Evolutionary conservation across 805 yeast species (phyloP).

Genomic region (Brettanomyces anomalus): DNA sequence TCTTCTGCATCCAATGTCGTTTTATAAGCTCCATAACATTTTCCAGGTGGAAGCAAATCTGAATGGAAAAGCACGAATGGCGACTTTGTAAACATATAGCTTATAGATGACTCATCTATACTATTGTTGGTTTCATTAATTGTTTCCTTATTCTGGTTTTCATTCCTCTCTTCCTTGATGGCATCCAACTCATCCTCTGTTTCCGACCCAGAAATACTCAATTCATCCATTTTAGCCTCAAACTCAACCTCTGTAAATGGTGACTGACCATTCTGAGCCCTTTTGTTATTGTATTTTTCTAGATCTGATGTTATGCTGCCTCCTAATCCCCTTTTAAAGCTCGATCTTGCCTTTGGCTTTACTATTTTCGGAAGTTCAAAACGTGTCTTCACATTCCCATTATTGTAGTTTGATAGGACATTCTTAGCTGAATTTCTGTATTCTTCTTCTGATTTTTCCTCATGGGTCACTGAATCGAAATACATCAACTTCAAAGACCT

Average conservation of each 20-base stretch:
- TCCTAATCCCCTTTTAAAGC: not conserved
- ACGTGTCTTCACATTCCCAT: not conserved
- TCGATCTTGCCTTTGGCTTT: conserved; percentile 9
- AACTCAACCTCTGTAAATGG: conserved; percentile 50
- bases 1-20: conserved; percentile 39
- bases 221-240: conserved; percentile 41
- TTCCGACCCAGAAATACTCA: conserved; percentile 51
- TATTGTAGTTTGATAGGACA: not conserved
- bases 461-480: conserved; percentile 43
- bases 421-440: conserved; percentile 8
- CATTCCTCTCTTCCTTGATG: conserved; percentile 22
- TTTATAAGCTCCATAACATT: conserved; percentile 63
- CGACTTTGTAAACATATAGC: conserved; percentile 59
- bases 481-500: conserved; percentile 41
- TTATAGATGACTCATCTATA: conserved; percentile 27
- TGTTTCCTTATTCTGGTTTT: conserved; percentile 3
- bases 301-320: conserved; percentile 8
- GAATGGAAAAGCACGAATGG: conserved; percentile 56
- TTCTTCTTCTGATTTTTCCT: conserved; percentile 17
- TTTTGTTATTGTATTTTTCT: conserved; percentile 40
- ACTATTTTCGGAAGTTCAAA: conserved; percentile 1
- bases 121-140: conserved; percentile 9
- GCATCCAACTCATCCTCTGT: conserved; percentile 2
- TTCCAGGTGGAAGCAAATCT: conserved; percentile 30
- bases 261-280: conserved; percentile 35